Evolutionary conservation across 495 filamentous ascomycete genomes (phyloP).

Genomic region (Penicillium samsonianum): DNA sequence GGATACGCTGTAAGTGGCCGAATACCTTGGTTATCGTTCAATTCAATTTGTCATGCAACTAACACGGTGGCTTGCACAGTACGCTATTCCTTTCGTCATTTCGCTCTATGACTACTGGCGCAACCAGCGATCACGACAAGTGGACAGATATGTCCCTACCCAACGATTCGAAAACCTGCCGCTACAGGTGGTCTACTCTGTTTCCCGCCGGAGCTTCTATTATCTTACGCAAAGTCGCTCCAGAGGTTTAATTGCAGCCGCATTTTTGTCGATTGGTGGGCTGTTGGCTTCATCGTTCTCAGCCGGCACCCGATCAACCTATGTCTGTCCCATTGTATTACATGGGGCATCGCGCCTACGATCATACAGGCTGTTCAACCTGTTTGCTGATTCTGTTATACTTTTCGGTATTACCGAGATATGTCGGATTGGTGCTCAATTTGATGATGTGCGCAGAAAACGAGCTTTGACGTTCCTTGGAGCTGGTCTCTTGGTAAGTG

Average conservation of each 20-base stretch:
- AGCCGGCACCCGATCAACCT: conserved; percentile 42
- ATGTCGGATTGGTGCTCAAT: conserved; percentile 18
- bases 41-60: conserved; percentile 7
- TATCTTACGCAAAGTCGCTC: conserved; percentile 31
- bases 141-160: conserved; percentile 23
- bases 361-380: conserved; percentile 27
- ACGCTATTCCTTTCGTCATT: conserved; percentile 43
- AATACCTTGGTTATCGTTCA: neutral
- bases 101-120: conserved; percentile 48
- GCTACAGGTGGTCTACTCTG: conserved; percentile 22
- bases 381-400: conserved; percentile 38
- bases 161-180: conserved; percentile 23
- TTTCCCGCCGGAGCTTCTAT: conserved; percentile 28
- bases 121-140: conserved; percentile 32
- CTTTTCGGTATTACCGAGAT: conserved; percentile 39
- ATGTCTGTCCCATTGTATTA: conserved; percentile 46
- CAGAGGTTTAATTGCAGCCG: conserved; percentile 38
- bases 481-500: conserved; percentile 42
- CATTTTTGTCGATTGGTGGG: conserved; percentile 36
- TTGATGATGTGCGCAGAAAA: conserved; percentile 31
- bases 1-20: conserved; percentile 43
- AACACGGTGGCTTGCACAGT: conserved; percentile 24
- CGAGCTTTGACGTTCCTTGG: conserved; percentile 35
- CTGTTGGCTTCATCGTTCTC: conserved; percentile 29
- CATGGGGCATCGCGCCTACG: conserved; percentile 28